phyloP scores from a whole-genome alignment of 2,329 filamentous ascomycete genomes.

The Cordyceps tenuipes region DNA sequence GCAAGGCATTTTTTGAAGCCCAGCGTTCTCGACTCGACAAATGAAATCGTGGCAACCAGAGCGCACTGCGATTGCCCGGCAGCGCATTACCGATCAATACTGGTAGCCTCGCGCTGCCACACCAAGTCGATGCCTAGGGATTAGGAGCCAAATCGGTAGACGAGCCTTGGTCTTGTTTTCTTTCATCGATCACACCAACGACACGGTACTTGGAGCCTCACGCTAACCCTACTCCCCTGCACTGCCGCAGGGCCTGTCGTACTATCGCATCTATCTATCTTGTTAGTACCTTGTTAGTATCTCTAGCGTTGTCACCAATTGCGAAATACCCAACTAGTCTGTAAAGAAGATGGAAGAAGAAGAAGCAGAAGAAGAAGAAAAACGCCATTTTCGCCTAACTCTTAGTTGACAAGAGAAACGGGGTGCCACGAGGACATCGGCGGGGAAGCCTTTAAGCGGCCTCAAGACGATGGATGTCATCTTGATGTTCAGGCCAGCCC shows the following conservation, averaged over 20 bases:
- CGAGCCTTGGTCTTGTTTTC: too few relatives aligned
- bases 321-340: too few relatives aligned
- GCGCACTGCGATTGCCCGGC: neutral
- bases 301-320: too few relatives aligned
- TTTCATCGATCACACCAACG: neutral
- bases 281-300: too few relatives aligned
- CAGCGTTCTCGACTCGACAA: too few relatives aligned
- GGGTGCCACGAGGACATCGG: constrained; percentile 2
- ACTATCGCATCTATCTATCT: too few relatives aligned
- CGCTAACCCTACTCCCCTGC: neutral
- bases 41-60: too few relatives aligned
- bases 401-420: neutral
- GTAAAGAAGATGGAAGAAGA: neutral
- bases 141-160: neutral
- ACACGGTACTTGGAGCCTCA: neutral
- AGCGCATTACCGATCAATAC: neutral
- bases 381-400: neutral
- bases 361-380: neutral
- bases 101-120: neutral
- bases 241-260: too few relatives aligned
- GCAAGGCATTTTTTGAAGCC: too few relatives aligned
- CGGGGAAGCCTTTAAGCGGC: neutral
- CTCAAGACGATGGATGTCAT: neutral
- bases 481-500: neutral
- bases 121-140: neutral